A percentile compares a stretch with the other conserved stretches of the same genome.
Conservation (phyloP, 106 monocot species). For the Phalaenopsis equestris region DNA sequence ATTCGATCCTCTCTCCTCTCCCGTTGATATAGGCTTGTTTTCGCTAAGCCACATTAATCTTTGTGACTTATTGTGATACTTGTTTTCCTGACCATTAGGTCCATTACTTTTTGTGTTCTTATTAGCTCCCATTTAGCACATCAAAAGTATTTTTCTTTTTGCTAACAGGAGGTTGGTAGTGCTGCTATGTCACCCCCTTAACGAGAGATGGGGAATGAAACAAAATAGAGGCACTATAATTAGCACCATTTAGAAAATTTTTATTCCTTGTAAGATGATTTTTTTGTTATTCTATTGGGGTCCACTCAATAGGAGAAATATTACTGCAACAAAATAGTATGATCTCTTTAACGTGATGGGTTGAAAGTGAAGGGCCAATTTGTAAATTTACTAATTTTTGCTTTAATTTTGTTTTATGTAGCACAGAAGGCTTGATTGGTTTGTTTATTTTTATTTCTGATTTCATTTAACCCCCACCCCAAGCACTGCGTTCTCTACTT, state of each 20-base stretch:
- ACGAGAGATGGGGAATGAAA: neutral
- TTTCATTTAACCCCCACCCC: neutral
- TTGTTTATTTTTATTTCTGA: neutral
- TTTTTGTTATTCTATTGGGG: neutral
- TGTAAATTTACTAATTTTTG: neutral
- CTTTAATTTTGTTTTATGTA: neutral
- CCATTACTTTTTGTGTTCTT: no score
- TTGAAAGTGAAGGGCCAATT: neutral
- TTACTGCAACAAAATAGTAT: neutral
- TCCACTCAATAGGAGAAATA: neutral
- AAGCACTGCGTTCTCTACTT: neutral
- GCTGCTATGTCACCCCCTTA: neutral
- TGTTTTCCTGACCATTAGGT: no score
- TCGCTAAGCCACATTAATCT: neutral
- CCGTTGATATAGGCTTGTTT: neutral
- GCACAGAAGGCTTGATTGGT: neutral
- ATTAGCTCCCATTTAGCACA: no score
- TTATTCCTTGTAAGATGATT: neutral
- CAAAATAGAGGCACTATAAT: neutral
- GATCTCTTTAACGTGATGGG: neutral
- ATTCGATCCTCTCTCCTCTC: neutral
- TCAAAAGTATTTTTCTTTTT: no score
- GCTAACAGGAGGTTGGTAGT: no score
- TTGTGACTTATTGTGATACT: no score
- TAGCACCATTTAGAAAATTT: neutral